Base-by-base conservation (phyloP, 352 stramenopile species). In the Pythium plurisporium region DNA sequence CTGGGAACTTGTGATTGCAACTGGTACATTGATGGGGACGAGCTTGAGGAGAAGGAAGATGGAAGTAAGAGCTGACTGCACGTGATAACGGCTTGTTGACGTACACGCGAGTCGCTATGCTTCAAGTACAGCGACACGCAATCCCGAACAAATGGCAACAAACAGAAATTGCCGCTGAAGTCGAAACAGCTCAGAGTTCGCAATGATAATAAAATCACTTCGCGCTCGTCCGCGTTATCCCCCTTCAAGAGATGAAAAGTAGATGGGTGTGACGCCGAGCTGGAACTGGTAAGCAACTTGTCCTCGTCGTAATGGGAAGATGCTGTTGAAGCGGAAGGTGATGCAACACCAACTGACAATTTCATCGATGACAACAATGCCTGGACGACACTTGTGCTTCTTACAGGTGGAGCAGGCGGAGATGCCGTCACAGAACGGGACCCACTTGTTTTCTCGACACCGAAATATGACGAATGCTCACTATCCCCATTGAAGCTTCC, bases 81-180 rank as follows among this genome's bases (percentile, higher is more conserved):
- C 0, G 85, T 93, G 31, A 91, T 70, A 4, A 94, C 85, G 2
- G 87, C 85, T 70, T 98, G 91, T 54, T 96, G 86, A 14, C 96
- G 78, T 33, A 99, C 91, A 34, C 87, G 79, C 19, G 74, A 74
- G 26, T 96, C 91, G 6, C 82, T 74, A 56, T 98, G 94, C 29
- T 81, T 87, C 27, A 99, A 69, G 62, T 98, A 99, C 30, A 89
- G 62, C 2, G 88, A 73, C 31, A 98, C 93, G 27, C 96, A 96
- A 63, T 99, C 89, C 19, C 92, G 81, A 14, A 98, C 87, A 71
- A 99, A 98, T 8, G 96, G 95, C 37, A 99, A 65, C 7, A 99
- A 67, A 46, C 89, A 96, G 43, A 98, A 94, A n/a, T 79, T 92
- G 12, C 88, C 82, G 48, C 86, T 88, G 50, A 97, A 95, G 53